phyloP scores from a whole-genome alignment of 495 filamentous ascomycete species.

The Trichoderma reesei region DNA sequence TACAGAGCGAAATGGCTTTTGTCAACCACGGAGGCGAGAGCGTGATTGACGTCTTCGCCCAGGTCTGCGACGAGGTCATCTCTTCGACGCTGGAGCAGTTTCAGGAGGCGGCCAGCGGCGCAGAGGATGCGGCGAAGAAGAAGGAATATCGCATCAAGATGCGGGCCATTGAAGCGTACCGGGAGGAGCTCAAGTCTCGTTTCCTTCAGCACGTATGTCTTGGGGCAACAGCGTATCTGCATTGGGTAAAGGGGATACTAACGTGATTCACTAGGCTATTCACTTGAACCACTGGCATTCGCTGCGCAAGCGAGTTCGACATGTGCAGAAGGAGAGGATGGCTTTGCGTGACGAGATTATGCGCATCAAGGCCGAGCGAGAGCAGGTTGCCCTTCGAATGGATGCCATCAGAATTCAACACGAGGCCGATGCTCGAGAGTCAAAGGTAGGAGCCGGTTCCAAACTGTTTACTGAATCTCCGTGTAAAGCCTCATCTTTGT shows the following conservation, averaged over 20 bases:
- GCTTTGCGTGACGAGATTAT: slow-evolving; percentile 55
- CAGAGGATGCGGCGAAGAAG: slow-evolving; percentile 30
- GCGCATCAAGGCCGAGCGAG: slow-evolving; percentile 51
- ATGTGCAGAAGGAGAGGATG: slow-evolving; percentile 54
- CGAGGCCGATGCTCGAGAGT: slow-evolving; percentile 36
- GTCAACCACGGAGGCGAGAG: slow-evolving; percentile 56
- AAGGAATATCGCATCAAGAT: slow-evolving; percentile 51
- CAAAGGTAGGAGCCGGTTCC: slow-evolving; percentile 27
- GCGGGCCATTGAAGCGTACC: slow-evolving; percentile 57
- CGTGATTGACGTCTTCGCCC: slow-evolving; percentile 55
- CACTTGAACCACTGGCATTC: slow-evolving; percentile 56
- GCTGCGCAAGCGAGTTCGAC: slow-evolving; percentile 51
- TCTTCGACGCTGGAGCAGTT: slow-evolving; percentile 40
- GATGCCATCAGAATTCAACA: slow-evolving; percentile 58
- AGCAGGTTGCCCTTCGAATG: slow-evolving; percentile 57
- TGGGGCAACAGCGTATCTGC: background rate
- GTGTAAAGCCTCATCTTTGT: background rate
- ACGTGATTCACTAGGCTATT: slow-evolving; percentile 26
- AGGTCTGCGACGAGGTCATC: slow-evolving; percentile 60
- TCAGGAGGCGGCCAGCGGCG: slow-evolving; percentile 26
- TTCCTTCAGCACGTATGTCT: slow-evolving; percentile 47
- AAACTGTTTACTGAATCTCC: too few relatives aligned
- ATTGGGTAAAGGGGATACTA: background rate
- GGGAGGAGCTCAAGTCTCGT: slow-evolving; percentile 53
- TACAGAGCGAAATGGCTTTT: slow-evolving; percentile 38